Percentiles rank a stretch among this genome's conserved stretches.
Conservation (phyloP, 257 asterid genomes). For the Solanum bulbocastanum region DNA sequence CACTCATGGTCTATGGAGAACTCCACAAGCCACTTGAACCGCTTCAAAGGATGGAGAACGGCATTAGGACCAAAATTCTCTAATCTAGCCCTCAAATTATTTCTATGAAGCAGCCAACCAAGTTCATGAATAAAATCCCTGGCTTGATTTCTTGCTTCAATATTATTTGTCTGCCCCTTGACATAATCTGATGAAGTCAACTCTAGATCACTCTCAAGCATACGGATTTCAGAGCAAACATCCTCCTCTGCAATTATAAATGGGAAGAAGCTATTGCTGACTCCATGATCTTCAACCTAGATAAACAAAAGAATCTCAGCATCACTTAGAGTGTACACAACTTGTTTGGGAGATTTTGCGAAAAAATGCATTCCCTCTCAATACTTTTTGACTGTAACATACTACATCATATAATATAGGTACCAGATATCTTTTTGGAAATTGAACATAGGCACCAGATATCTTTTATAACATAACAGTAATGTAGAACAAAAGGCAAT, state of each 20-base stretch:
- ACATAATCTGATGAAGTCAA: slow-evolving; percentile 17
- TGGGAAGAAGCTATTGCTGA: slow-evolving; percentile 59
- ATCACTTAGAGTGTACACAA: not conserved
- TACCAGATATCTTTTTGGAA: not conserved
- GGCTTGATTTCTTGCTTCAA: slow-evolving; percentile 30
- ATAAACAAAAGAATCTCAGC: not conserved
- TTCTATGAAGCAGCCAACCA: slow-evolving; percentile 74
- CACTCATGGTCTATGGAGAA: slow-evolving; percentile 61
- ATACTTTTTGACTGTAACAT: not conserved
- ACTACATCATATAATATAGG: not conserved
- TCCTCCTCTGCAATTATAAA: slow-evolving; percentile 63
- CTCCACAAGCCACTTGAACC: slow-evolving; percentile 55
- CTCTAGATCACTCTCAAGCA: slow-evolving; percentile 61
- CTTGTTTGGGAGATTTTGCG: not conserved
- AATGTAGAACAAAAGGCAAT: not conserved
- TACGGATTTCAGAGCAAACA: slow-evolving; percentile 61
- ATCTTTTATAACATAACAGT: not conserved
- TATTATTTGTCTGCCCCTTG: slow-evolving; percentile 18
- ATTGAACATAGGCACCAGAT: not conserved
- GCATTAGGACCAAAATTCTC: slow-evolving; percentile 26
- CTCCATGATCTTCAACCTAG: slow-evolving; percentile 65
- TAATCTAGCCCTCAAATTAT: slow-evolving; percentile 27
- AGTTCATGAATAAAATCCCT: slow-evolving; percentile 63
- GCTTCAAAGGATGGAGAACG: slow-evolving; percentile 32
- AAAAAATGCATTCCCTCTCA: not conserved